These are phyloP conservation scores for Blastobotrys parvus DNA, from an alignment of 805 yeast genomes.

Conservation along the genomic window DNA sequence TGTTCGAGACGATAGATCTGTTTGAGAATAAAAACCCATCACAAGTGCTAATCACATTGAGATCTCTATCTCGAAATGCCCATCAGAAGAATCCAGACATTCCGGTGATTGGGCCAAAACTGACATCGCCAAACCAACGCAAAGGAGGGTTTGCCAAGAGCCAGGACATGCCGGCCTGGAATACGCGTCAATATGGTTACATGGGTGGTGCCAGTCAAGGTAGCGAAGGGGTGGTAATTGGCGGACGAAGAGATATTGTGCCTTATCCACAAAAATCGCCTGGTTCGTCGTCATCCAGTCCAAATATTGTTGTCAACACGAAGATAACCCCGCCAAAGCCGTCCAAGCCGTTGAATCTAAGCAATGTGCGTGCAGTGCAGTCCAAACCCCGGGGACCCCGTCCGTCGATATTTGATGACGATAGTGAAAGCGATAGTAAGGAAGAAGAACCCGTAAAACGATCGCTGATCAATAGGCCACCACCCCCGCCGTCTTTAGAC, in stretches of 20 bases:
- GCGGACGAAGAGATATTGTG: slow-evolving; percentile 41
- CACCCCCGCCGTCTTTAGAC: neutral
- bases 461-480: slow-evolving; percentile 4
- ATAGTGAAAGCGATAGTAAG: slow-evolving; percentile 3
- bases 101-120: slow-evolving; percentile 52
- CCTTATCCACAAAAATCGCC: slow-evolving; percentile 1
- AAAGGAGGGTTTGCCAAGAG: slow-evolving; percentile 38
- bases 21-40: slow-evolving; percentile 70
- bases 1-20: slow-evolving; percentile 70
- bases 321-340: neutral
- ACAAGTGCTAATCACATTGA: slow-evolving; percentile 65
- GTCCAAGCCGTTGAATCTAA: slow-evolving; percentile 1
- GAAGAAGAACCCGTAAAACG: slow-evolving; percentile 7
- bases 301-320: slow-evolving; percentile 13
- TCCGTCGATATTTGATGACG: slow-evolving; percentile 6
- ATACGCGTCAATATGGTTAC: slow-evolving; percentile 51
- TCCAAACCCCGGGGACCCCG: slow-evolving; percentile 2
- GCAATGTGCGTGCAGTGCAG: neutral
- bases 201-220: slow-evolving; percentile 44
- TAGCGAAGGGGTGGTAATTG: slow-evolving; percentile 47
- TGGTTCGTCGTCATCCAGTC: slow-evolving; percentile 12
- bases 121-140: slow-evolving; percentile 24
- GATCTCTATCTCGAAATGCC: slow-evolving; percentile 64
- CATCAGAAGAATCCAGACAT: slow-evolving; percentile 43
- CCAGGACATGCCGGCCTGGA: slow-evolving; percentile 42